Conservation (phyloP, 768 basidiomycete species). For the Tricholoma terreum region DNA sequence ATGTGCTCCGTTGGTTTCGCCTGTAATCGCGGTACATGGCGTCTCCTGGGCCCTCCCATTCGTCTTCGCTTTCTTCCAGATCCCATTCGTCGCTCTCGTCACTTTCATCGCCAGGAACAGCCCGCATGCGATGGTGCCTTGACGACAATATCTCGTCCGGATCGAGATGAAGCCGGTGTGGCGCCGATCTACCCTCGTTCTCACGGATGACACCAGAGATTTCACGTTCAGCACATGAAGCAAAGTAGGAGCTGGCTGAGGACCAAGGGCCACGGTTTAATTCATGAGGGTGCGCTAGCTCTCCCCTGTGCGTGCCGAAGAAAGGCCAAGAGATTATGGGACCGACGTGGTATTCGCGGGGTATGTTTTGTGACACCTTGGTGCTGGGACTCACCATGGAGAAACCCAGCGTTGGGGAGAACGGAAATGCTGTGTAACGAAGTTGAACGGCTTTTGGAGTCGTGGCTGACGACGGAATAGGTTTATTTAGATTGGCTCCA, state of each 20-base stretch:
- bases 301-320: slow-evolving; percentile 81
- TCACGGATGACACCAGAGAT: slow-evolving; percentile 69
- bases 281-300: slow-evolving; percentile 62
- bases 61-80: slow-evolving; percentile 75
- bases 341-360: slow-evolving; percentile 56
- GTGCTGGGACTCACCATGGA: slow-evolving; percentile 21
- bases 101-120: slow-evolving; percentile 69
- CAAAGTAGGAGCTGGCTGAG: slow-evolving; percentile 55
- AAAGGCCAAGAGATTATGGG: slow-evolving; percentile 90
- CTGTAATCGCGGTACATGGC: slow-evolving; percentile 81
- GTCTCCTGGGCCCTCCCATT: slow-evolving; percentile 77
- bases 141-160: slow-evolving; percentile 73
- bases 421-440: slow-evolving; percentile 42
- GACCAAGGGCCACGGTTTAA: slow-evolving; percentile 81
- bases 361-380: slow-evolving; percentile 12
- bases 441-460: slow-evolving; percentile 43
- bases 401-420: slow-evolving; percentile 39
- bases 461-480: slow-evolving; percentile 32
- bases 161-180: slow-evolving; percentile 76
- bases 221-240: slow-evolving; percentile 70
- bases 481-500: slow-evolving; percentile 38
- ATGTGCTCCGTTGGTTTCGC: slow-evolving; percentile 75
- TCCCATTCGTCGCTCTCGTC: slow-evolving; percentile 81
- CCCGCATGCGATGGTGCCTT: slow-evolving; percentile 63
- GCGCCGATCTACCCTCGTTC: slow-evolving; percentile 72